Base-by-base conservation (phyloP, 805 yeast genomes). In the Schizosaccharomyces japonicus region DNA sequence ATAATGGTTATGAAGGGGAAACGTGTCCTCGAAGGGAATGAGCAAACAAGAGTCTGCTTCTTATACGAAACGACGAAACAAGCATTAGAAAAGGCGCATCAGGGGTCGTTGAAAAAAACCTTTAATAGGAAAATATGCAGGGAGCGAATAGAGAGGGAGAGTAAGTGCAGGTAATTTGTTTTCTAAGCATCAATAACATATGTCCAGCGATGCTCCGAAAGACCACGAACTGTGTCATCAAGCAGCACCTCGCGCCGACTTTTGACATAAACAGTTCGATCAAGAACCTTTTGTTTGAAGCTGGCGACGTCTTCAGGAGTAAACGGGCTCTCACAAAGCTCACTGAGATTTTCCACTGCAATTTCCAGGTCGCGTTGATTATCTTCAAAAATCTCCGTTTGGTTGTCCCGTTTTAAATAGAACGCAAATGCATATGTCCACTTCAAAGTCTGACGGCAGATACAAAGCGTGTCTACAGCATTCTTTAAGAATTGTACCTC, bases 341-440 rank as follows among this genome's bases (percentile, higher is more conserved):
- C 71, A 15, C 82, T 74, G 29, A 80, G 64, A 49, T 71, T 75
- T 57, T 81, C 93, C 10, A 79, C 82, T 0, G 80, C 73, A 50
- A 67, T 63, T 49, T 73, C 73, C 31, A 82, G 63, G 47, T 69
- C 71, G 47, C 67, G 72, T 59, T 81, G 92, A 56, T 75, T 75
- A 49, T 70, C 73, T 55, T 82, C 92, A 54, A 83, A 73, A 5
- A 81, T 69, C 32, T 68, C 66, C 7, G 77, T 71, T 50, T 75
- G 68, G 47, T 70, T 68, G 4, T 64, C 62, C 28, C 63, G 59
- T 34, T 66, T 68, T 30, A 83, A 64, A 58, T 76, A 81, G 56
- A 64, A 87, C 10, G 82, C 76, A 54, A 83, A 71, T 2, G 82
- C 84, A 61, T 81, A 85, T 0, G 95, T 75, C 95, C 96, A 90